phyloP scores from a whole-genome alignment of 2,329 filamentous ascomycete genomes.

The Fusarium paranaense region DNA sequence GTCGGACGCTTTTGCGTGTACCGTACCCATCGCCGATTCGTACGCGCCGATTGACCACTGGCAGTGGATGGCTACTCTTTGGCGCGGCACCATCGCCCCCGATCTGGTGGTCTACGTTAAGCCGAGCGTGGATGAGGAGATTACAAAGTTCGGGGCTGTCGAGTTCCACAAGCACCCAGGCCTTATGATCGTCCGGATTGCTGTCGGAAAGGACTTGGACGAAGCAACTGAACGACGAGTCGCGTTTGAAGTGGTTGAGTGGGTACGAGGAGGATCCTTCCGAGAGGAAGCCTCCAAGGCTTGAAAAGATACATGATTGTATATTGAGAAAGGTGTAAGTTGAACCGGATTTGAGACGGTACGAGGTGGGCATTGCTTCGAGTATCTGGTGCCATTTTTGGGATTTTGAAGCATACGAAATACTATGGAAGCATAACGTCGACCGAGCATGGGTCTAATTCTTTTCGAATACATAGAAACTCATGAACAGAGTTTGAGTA shows the following conservation, averaged over 20 bases:
- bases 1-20: slow-evolving; percentile 79
- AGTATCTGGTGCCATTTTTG: neutral
- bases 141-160: slow-evolving; percentile 58
- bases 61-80: slow-evolving; percentile 96
- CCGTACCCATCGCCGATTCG: slow-evolving; percentile 79
- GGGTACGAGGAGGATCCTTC: slow-evolving; percentile 67
- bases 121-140: slow-evolving; percentile 50
- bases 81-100: slow-evolving; percentile 85
- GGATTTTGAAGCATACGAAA: neutral
- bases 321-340: neutral
- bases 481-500: slow-evolving; percentile 11
- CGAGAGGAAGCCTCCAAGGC: slow-evolving; percentile 43
- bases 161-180: slow-evolving; percentile 66
- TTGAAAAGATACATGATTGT: slow-evolving; percentile 9
- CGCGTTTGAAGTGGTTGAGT: slow-evolving; percentile 90
- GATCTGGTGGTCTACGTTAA: slow-evolving; percentile 81
- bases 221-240: slow-evolving; percentile 79
- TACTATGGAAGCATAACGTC: neutral
- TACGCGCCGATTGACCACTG: slow-evolving; percentile 92
- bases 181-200: slow-evolving; percentile 66
- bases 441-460: slow-evolving; percentile 1
- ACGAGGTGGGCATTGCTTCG: neutral
- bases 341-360: neutral
- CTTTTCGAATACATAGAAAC: slow-evolving; percentile 16
- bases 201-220: slow-evolving; percentile 61